Base-by-base conservation (phyloP, 441 rosid genomes). In the Erodium moschatum region DNA sequence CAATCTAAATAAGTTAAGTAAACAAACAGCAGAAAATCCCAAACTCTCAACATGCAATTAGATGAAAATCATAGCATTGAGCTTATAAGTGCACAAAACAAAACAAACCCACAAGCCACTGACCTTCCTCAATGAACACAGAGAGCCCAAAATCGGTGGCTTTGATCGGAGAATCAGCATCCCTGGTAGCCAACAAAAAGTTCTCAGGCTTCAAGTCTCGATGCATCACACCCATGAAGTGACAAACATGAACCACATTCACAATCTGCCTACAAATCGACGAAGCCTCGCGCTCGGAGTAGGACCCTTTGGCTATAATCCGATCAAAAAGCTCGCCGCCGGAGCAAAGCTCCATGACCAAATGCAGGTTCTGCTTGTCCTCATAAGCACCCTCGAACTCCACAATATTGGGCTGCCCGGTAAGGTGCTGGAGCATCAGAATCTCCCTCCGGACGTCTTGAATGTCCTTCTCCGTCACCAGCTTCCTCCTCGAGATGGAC, bases 281-380 rank as follows among this genome's bases (percentile, higher is more conserved):
- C 27, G 86, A 84, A 16, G 92, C 92, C 74, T 81, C 85, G 66
- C 75, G 77, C 72, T 85, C 90, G 1, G 90, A 79, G 64, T 84
- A 84, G 29, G 71, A 72, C 61, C 87, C 83, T 77, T 74, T 87
- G 15, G 80, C 73, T 33, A 76, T 81, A 5, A 87, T 84, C 81
- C 92, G 79, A 70, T 85, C 90, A 64, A 85, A 85, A 15, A 87
- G 86, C 81, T 85, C 92, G 1, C 90, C 90, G 15, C 92, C 90
- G 2, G 85, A 81, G 70, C 92, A 85, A 13, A 87, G 73, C 81
- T 87, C 89, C 89, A 85, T 87, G 29, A 84, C 87, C 73, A 87
- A 16, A 66, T 83, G 81, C 52, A 87, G n/a, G 67, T 78, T 71
- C 9, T 78, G 77, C 65, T 31, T 65, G 66, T 85, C 92, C 69